Percentiles rank a stretch among this genome's conserved stretches.
Evolutionary conservation across 2,329 filamentous ascomycete genomes (phyloP).

Genomic region (Fusarium sp.): DNA sequence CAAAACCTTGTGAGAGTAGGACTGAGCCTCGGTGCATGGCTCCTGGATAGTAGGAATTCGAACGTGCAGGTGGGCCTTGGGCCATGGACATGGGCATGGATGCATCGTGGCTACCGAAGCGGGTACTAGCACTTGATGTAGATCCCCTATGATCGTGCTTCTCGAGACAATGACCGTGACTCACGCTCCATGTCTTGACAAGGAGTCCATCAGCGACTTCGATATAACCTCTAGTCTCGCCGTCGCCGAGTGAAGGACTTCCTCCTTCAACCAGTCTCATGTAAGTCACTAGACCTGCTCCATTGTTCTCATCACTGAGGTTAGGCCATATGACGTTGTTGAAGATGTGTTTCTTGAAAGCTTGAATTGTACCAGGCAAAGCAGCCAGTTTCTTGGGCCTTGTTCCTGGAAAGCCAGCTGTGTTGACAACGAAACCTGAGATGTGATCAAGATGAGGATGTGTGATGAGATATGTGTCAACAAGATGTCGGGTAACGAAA

Average conservation of each 20-base stretch:
- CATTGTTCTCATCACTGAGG: constrained; percentile 93
- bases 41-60: constrained; percentile 43
- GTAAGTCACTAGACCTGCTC: constrained; percentile 91
- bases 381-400: constrained; percentile 88
- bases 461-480: constrained; percentile 92
- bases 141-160: constrained; percentile 73
- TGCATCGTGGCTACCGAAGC: constrained; percentile 62
- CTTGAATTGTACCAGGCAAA: constrained; percentile 87
- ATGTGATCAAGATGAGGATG: constrained; percentile 98
- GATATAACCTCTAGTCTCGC: constrained; percentile 83
- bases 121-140: constrained; percentile 62
- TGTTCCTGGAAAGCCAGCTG: constrained; percentile 82
- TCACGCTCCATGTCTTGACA: constrained; percentile 88
- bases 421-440: constrained; percentile 91
- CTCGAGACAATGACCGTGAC: constrained; percentile 89
- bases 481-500: constrained; percentile 80
- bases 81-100: constrained; percentile 51
- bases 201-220: constrained; percentile 89
- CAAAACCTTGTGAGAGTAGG: constrained; percentile 50
- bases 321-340: constrained; percentile 99
- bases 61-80: constrained; percentile 44
- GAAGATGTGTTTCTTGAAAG: constrained; percentile 94
- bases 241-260: constrained; percentile 83
- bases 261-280: constrained; percentile 89
- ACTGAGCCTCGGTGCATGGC: constrained; percentile 43